phyloP scores from a whole-genome alignment of 176 grass and related monocot species.

The Triticum urartu region DNA sequence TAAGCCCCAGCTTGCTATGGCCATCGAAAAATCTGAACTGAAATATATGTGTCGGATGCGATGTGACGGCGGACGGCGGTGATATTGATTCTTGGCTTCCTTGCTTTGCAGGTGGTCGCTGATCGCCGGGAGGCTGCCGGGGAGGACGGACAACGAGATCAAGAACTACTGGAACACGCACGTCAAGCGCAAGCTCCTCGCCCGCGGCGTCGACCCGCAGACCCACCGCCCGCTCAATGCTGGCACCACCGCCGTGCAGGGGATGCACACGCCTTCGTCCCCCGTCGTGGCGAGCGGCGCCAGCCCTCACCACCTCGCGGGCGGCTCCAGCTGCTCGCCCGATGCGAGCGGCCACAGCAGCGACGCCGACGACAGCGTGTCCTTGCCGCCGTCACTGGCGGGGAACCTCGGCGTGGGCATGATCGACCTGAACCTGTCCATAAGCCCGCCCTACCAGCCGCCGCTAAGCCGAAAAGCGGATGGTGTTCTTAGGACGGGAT shows the following conservation, averaged over 20 bases:
- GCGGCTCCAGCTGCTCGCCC: slow-evolving; percentile 21
- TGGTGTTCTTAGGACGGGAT: neutral
- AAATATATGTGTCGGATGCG: too few relatives aligned
- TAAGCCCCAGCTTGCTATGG: too few relatives aligned
- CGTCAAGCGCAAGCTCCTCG: slow-evolving; percentile 75
- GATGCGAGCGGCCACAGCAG: slow-evolving; percentile 24
- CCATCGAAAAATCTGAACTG: too few relatives aligned
- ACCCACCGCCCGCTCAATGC: slow-evolving; percentile 57
- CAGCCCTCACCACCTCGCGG: neutral
- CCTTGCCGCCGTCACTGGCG: neutral
- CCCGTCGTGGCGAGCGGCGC: neutral
- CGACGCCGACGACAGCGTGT: slow-evolving; percentile 14
- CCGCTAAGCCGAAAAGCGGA: neutral
- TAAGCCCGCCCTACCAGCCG: slow-evolving; percentile 55
- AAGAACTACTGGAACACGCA: slow-evolving; percentile 98
- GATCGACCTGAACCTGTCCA: slow-evolving; percentile 72
- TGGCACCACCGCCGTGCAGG: neutral
- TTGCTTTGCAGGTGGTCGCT: slow-evolving; percentile 64
- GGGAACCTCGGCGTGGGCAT: neutral
- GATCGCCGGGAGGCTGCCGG: slow-evolving; percentile 70
- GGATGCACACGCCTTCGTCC: neutral
- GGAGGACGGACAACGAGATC: slow-evolving; percentile 91
- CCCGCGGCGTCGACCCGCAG: slow-evolving; percentile 62
- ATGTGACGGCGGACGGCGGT: neutral
- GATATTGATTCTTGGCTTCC: neutral